Percentiles rank a stretch among this genome's conserved stretches.
These are phyloP conservation scores for Isatis tinctoria DNA, from an alignment of 345 rosid genomes.

Conservation along the genomic window DNA sequence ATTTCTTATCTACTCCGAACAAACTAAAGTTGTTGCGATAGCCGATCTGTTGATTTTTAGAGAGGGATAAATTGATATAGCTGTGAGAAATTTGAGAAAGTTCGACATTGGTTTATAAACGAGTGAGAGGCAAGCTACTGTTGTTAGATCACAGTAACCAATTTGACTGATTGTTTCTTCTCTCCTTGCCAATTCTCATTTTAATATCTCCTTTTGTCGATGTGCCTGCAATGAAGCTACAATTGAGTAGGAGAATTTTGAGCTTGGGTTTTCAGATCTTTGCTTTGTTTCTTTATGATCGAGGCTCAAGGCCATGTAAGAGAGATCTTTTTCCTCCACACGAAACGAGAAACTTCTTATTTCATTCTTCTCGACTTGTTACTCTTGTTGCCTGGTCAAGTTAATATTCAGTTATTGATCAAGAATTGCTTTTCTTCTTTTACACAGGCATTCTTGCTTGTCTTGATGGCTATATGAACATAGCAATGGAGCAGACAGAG, in stretches of 20 bases:
- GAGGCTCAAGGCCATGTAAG: background rate
- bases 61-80: background rate
- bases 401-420: conserved; percentile 4
- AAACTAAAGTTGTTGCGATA: background rate
- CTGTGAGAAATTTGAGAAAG: background rate
- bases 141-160: background rate
- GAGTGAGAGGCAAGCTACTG: background rate
- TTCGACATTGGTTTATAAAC: background rate
- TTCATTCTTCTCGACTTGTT: background rate
- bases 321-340: background rate
- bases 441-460: conserved; percentile 74
- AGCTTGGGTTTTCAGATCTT: background rate
- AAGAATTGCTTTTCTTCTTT: background rate
- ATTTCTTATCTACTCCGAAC: too few relatives aligned
- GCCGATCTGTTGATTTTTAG: background rate
- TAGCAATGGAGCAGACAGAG: conserved; percentile 97
- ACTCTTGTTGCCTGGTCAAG: background rate
- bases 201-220: background rate
- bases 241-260: background rate
- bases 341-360: background rate
- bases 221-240: background rate
- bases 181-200: background rate
- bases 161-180: background rate
- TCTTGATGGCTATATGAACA: conserved; percentile 94
- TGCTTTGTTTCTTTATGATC: background rate